Evolutionary conservation across 1,139 yeast species (phyloP).

Genomic region (Blastobotrys petasosporus): DNA sequence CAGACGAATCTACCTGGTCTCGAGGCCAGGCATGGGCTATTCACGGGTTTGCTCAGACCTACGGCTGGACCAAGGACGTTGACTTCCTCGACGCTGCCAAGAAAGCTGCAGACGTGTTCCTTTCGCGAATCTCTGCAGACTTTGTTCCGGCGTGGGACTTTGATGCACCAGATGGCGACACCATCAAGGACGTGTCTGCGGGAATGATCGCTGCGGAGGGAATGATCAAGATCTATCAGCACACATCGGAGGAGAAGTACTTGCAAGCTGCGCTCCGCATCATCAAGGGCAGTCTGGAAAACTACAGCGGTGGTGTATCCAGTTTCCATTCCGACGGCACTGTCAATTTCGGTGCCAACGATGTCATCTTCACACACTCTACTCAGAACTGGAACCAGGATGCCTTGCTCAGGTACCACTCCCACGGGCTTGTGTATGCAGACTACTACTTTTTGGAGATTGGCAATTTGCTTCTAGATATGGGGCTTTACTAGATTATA

Average conservation of each 20-base stretch:
- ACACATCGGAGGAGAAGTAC: conserved; percentile 8
- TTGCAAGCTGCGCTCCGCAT: conserved; percentile 9
- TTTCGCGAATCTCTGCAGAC: conserved; percentile 19
- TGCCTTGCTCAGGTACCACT: conserved; percentile 2
- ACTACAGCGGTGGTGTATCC: conserved; percentile 5
- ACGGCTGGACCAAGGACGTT: conserved; percentile 25
- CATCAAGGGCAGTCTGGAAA: conserved; percentile 5
- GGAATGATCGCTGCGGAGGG: conserved; percentile 32
- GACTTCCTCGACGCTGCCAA: conserved; percentile 29
- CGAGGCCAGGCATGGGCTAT: conserved; percentile 34
- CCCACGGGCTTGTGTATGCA: conserved; percentile 17
- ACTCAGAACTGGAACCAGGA: conserved; percentile 13
- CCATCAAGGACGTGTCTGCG: conserved; percentile 29
- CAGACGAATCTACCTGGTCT: conserved; percentile 31
- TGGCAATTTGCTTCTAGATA: conserved; percentile 15
- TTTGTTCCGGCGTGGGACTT: conserved; percentile 33
- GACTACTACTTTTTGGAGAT: conserved; percentile 18
- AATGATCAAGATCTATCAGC: conserved; percentile 14
- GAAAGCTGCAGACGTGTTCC: conserved; percentile 23
- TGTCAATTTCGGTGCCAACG: conserved; percentile 10
- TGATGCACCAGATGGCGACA: conserved; percentile 27
- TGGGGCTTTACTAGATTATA: conserved; percentile 6
- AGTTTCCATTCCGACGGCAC: conserved; percentile 9
- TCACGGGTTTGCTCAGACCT: conserved; percentile 28
- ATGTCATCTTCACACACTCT: conserved; percentile 11